Conservation (phyloP, 345 rosid species). For the Cochlearia excelsa region DNA sequence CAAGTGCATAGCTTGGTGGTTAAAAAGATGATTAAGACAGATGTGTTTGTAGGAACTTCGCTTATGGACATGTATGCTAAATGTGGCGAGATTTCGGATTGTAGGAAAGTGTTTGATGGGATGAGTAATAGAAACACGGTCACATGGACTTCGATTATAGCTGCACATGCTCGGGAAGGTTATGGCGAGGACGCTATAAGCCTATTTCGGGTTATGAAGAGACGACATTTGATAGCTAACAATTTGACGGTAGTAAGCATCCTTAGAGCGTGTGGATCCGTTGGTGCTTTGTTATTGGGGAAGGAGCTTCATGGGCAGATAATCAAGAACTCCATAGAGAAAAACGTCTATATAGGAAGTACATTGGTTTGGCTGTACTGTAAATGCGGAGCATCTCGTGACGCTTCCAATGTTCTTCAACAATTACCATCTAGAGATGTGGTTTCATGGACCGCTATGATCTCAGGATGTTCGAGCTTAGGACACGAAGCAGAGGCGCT, state of each 20-base stretch:
- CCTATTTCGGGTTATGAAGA: conserved; percentile 74
- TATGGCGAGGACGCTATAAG: conserved; percentile 69
- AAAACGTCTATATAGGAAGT: conserved; percentile 60
- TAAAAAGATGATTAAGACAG: conserved; percentile 55
- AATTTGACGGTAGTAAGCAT: conserved; percentile 70
- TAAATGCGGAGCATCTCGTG: conserved; percentile 60
- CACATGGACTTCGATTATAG: conserved; percentile 87
- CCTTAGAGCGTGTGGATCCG: conserved; percentile 78
- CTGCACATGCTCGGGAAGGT: conserved; percentile 81
- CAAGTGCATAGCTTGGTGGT: conserved; percentile 66
- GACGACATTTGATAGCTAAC: conserved; percentile 55
- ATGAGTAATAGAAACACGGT: conserved; percentile 70
- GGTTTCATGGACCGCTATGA: conserved; percentile 92
- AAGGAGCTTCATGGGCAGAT: conserved; percentile 78
- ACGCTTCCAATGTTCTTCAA: conserved; percentile 62
- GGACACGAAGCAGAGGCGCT: conserved; percentile 78
- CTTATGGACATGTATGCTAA: conserved; percentile 87
- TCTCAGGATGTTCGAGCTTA: conserved; percentile 68
- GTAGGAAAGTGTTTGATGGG: conserved; percentile 56
- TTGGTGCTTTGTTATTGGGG: conserved; percentile 52
- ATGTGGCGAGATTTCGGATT: conserved; percentile 68
- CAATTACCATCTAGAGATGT: conserved; percentile 74
- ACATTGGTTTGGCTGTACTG: conserved; percentile 84
- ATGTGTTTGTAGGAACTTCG: conserved; percentile 66
- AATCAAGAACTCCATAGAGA: conserved; percentile 49